Percentiles rank a stretch among this genome's conserved stretches.
These are phyloP conservation scores for Termitomyces sp. DNA, from an alignment of 768 basidiomycete species.

Conservation along the genomic window DNA sequence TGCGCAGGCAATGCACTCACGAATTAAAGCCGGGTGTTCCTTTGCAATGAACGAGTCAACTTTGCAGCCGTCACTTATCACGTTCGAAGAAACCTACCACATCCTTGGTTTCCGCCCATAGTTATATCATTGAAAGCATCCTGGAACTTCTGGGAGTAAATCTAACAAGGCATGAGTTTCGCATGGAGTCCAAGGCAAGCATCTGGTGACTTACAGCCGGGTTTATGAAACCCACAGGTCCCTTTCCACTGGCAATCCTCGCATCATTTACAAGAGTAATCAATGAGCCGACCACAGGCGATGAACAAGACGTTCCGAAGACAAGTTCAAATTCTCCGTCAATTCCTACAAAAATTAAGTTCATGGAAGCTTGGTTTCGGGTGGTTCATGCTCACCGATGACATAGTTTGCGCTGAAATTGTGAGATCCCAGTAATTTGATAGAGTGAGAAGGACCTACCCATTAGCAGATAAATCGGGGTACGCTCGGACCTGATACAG, in stretches of 20 bases:
- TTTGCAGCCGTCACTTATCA: background rate
- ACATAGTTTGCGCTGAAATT: conserved; percentile 33
- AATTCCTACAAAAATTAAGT: conserved; percentile 27
- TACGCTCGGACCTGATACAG: conserved; percentile 38
- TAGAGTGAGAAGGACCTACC: conserved; percentile 17
- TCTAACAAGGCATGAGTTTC: conserved; percentile 18
- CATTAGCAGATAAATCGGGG: conserved; percentile 50
- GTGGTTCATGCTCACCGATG: conserved; percentile 23
- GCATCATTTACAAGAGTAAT: conserved; percentile 53
- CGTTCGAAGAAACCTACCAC: conserved; percentile 21
- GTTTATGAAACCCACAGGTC: conserved; percentile 47
- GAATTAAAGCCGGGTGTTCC: conserved; percentile 33
- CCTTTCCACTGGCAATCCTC: conserved; percentile 37
- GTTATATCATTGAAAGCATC: conserved; percentile 39
- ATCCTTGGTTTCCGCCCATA: conserved; percentile 36
- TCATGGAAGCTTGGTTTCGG: background rate
- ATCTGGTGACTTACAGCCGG: conserved; percentile 28
- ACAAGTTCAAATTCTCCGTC: conserved; percentile 37
- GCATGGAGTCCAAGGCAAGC: background rate
- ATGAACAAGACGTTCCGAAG: conserved; percentile 47
- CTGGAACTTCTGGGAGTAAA: conserved; percentile 31
- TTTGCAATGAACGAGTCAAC: conserved; percentile 7
- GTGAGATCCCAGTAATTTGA: background rate
- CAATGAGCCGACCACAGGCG: conserved; percentile 48
- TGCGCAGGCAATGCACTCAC: conserved; percentile 16